Evolutionary conservation across 2,329 filamentous ascomycete species (phyloP).

Genomic region (Colletotrichum musae): DNA sequence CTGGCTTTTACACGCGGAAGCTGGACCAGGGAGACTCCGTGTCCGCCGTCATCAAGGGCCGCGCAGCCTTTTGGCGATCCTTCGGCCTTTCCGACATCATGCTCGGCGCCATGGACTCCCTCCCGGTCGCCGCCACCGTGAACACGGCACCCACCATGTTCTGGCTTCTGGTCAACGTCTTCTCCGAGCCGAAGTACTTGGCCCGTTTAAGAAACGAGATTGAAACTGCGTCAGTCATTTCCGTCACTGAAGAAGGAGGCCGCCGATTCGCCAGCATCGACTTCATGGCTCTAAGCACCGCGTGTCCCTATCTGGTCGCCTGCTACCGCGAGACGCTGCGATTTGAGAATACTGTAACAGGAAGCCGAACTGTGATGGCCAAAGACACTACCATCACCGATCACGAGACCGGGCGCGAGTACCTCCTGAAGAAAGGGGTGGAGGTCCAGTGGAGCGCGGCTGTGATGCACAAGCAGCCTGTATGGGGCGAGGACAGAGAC

Average conservation of each 20-base stretch:
- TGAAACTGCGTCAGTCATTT: slow-evolving; percentile 38
- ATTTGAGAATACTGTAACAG: slow-evolving; percentile 53
- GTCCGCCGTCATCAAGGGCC: slow-evolving; percentile 48
- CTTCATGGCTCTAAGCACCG: slow-evolving; percentile 51
- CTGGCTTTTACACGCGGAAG: slow-evolving; percentile 48
- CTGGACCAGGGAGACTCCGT: slow-evolving; percentile 46
- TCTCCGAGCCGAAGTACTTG: slow-evolving; percentile 46
- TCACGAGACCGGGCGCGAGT: slow-evolving; percentile 42
- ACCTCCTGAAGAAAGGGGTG: slow-evolving; percentile 47
- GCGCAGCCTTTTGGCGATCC: slow-evolving; percentile 47
- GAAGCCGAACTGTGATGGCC: slow-evolving; percentile 55
- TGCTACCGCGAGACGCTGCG: slow-evolving; percentile 61
- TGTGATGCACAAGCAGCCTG: slow-evolving; percentile 44
- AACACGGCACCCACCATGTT: slow-evolving; percentile 56
- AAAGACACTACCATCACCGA: slow-evolving; percentile 54
- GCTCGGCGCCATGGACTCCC: slow-evolving; percentile 49
- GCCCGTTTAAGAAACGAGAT: slow-evolving; percentile 50
- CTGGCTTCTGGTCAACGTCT: slow-evolving; percentile 53
- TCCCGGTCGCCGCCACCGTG: slow-evolving; percentile 48
- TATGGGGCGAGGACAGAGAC: slow-evolving; percentile 47
- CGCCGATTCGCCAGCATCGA: slow-evolving; percentile 48
- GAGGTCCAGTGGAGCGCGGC: slow-evolving; percentile 48
- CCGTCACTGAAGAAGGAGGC: slow-evolving; percentile 20
- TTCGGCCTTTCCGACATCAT: slow-evolving; percentile 48
- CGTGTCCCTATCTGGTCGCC: slow-evolving; percentile 58